Evolutionary conservation across 345 rosid genomes (phyloP), one percentile per base, ranked within the genome.

Genomic region (Barbarea vulgaris): DNA sequence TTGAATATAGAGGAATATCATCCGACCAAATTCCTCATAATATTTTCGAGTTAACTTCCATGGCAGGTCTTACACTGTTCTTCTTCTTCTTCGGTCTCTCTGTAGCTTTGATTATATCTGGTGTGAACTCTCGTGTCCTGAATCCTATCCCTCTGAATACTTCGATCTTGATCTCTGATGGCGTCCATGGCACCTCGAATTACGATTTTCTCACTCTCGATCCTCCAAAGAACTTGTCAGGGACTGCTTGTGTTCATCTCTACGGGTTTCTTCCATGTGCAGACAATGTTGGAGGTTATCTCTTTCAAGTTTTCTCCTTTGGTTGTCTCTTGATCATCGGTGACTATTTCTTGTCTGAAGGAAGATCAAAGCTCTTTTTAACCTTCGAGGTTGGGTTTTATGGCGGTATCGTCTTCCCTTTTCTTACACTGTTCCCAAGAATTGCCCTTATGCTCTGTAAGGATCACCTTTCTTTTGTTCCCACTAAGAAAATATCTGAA

Each of bases 211-310:
- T 77, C 36, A 77, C 75, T 46, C 70, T 77, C 9, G 52, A 77
- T 9, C 66, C 80, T 33, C 75, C 70, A 63, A 70, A 77, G 12
- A 55, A 46, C 10, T 47, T 69, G 42, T 53, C 52, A 13, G 11
- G 70, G 41, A 62, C 75, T 39, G 44, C 71, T 6, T 65, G 81
- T 58, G n/a, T 14, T 48, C 81, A 72, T 77, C 68, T 72, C 68
- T 77, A 77, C 51, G 78, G 81, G 13, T 78, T 78, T 59, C 73
- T 73, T 60, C 81, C 78, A 21, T 78, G 81, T 67, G 74, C 81
- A 50, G 81, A 78, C 19, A 78, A 78, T 51, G 3, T 51, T 64
- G 63, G 63, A 72, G 81, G 81, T 37, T 78, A 78, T 33, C 24
- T 34, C 44, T 78, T 72, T 57, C 81, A 78, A 59, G 58, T 78